phyloP scores from a whole-genome alignment of 108 stramenopile species.

The Cylindrotheca closterium region DNA sequence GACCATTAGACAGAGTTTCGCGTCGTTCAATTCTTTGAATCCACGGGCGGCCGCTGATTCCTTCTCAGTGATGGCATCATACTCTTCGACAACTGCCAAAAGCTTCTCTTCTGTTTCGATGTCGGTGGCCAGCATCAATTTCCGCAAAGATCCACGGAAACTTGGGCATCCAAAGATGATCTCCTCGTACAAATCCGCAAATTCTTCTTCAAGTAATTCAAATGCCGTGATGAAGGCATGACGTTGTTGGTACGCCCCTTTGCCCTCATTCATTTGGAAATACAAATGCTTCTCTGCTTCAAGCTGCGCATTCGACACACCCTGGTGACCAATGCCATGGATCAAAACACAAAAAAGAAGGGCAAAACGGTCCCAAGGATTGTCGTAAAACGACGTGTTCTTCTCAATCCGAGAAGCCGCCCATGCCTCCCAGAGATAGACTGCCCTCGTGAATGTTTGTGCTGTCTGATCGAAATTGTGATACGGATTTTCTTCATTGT shows the following conservation, averaged over 20 bases:
- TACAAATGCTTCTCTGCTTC: background rate
- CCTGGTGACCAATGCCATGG: background rate
- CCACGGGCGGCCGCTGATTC: background rate
- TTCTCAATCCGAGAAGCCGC: background rate
- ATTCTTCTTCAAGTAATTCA: constrained; percentile 3
- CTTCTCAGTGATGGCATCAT: background rate
- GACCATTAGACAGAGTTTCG: background rate
- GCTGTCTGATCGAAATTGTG: background rate
- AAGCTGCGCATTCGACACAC: constrained; percentile 3
- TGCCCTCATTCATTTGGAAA: background rate
- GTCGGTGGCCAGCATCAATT: background rate
- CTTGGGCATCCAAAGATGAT: background rate
- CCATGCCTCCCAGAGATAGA: background rate
- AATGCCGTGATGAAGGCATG: background rate
- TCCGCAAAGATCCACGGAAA: background rate
- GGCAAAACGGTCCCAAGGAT: constrained; percentile 1
- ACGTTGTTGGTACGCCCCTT: background rate
- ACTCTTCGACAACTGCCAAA: background rate
- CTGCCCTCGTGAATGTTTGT: background rate
- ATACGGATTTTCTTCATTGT: background rate
- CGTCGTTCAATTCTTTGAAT: background rate
- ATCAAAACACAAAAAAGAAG: background rate
- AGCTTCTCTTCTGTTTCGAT: background rate
- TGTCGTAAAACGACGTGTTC: too few relatives aligned
- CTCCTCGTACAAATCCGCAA: background rate